Percentiles rank a stretch among this genome's conserved stretches.
These are phyloP conservation scores for Penicillium concentricum DNA, from an alignment of 2,329 filamentous ascomycete genomes.

Conservation along the genomic window DNA sequence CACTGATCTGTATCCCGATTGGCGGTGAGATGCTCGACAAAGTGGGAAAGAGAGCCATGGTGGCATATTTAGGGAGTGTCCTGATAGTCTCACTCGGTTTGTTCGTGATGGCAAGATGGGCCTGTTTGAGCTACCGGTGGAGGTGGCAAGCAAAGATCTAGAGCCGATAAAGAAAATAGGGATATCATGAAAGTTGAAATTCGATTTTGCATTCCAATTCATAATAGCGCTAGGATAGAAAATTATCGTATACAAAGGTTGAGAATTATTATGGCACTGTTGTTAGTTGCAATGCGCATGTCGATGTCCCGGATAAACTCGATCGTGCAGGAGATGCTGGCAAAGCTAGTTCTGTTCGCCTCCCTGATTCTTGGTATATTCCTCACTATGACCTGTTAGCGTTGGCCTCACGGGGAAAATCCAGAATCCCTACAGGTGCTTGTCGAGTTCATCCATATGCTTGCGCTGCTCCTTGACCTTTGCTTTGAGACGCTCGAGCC, in stretches of 20 bases:
- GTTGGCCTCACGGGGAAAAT: background rate
- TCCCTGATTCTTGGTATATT: constrained; percentile 15
- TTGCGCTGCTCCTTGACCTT: constrained; percentile 25
- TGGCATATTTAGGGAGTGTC: constrained; percentile 47
- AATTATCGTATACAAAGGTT: background rate
- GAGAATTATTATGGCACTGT: background rate
- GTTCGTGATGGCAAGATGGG: constrained; percentile 39
- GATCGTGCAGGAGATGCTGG: background rate
- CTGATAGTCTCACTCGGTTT: constrained; percentile 38
- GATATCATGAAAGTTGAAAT: background rate
- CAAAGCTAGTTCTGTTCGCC: constrained; percentile 18
- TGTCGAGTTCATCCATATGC: constrained; percentile 29
- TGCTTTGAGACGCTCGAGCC: constrained; percentile 16
- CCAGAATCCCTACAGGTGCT: constrained; percentile 22
- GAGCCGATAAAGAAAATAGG: background rate
- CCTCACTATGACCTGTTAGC: constrained; percentile 14
- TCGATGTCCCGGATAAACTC: background rate
- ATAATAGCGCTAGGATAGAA: background rate
- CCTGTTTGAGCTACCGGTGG: constrained; percentile 41
- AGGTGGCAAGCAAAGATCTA: constrained; percentile 38
- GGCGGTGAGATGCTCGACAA: constrained; percentile 51
- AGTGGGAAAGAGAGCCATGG: constrained; percentile 46
- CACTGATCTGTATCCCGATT: constrained; percentile 50
- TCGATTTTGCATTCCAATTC: background rate
- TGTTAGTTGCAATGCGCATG: background rate